Percentiles rank a stretch among this genome's conserved stretches.
Conservation (phyloP, 805 yeast species). For the Candida glaebosa region DNA sequence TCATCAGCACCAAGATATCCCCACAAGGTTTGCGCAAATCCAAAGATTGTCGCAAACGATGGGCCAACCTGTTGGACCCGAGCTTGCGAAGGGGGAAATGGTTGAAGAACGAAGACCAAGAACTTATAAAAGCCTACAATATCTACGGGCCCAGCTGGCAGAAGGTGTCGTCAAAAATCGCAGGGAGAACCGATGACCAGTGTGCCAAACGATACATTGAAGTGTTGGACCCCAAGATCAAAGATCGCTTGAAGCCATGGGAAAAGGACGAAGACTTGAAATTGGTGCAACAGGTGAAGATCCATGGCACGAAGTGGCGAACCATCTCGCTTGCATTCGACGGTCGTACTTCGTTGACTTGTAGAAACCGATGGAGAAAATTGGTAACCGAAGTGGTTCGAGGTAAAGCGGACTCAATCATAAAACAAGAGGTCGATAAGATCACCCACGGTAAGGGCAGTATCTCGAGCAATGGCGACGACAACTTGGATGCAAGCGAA, state of each 20-base stretch:
- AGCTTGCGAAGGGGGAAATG: constrained; percentile 78
- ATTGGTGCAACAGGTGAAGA: constrained; percentile 63
- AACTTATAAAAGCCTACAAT: constrained; percentile 58
- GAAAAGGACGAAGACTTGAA: constrained; percentile 67
- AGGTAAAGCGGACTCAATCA: constrained; percentile 54
- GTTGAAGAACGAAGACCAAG: constrained; percentile 77
- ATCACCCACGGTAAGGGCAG: constrained; percentile 27
- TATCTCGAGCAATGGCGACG: background rate
- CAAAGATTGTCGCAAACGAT: constrained; percentile 82
- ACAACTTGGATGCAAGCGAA: constrained; percentile 1
- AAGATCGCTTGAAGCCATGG: constrained; percentile 80
- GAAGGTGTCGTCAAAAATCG: constrained; percentile 68
- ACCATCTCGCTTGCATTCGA: constrained; percentile 67
- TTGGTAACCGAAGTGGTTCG: constrained; percentile 72
- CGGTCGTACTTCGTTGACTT: constrained; percentile 83
- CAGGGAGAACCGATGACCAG: constrained; percentile 91
- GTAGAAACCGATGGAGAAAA: constrained; percentile 91
- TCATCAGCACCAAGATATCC: constrained; percentile 41
- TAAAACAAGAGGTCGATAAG: constrained; percentile 58
- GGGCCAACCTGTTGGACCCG: constrained; percentile 86
- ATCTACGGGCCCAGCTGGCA: constrained; percentile 83
- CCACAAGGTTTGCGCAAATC: constrained; percentile 53
- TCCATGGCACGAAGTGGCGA: constrained; percentile 86
- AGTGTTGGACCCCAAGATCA: constrained; percentile 78
- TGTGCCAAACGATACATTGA: constrained; percentile 90